Evolutionary conservation across 2,329 filamentous ascomycete species (phyloP).

Genomic region (Trichoderma sp.): DNA sequence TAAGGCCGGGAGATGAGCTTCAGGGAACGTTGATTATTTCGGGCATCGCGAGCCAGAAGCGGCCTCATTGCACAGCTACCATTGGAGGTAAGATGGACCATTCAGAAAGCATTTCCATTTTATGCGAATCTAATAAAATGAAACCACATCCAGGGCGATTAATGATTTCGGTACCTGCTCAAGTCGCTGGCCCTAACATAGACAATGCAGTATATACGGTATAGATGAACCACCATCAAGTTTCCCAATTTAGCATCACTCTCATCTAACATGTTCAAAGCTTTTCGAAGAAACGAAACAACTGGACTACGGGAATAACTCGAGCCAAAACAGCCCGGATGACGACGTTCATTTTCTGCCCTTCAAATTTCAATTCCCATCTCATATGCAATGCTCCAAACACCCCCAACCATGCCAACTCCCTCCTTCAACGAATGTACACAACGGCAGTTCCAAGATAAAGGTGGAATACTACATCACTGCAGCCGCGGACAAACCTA

Average conservation of each 20-base stretch:
- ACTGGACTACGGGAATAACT: background rate
- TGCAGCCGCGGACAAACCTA: constrained; percentile 1
- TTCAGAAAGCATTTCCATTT: background rate
- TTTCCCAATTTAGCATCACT: background rate
- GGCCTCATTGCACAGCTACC: background rate
- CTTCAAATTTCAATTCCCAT: constrained; percentile 3
- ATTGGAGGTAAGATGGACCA: background rate
- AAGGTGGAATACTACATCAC: background rate
- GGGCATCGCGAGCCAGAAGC: background rate
- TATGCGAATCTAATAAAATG: background rate
- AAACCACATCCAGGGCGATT: background rate
- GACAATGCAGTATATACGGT: background rate
- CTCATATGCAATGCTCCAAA: background rate
- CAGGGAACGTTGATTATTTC: background rate
- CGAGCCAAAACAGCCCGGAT: background rate
- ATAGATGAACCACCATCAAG: background rate
- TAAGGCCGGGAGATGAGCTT: background rate
- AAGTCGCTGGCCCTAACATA: background rate
- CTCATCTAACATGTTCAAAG: background rate
- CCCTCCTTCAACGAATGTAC: background rate
- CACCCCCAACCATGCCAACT: background rate
- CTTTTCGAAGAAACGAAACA: constrained; percentile 4
- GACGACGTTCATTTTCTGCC: background rate
- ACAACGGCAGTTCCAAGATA: background rate
- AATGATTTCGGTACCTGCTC: background rate